phyloP scores from a whole-genome alignment of 106 monocot species.

The Apostasia shenzhenica region DNA sequence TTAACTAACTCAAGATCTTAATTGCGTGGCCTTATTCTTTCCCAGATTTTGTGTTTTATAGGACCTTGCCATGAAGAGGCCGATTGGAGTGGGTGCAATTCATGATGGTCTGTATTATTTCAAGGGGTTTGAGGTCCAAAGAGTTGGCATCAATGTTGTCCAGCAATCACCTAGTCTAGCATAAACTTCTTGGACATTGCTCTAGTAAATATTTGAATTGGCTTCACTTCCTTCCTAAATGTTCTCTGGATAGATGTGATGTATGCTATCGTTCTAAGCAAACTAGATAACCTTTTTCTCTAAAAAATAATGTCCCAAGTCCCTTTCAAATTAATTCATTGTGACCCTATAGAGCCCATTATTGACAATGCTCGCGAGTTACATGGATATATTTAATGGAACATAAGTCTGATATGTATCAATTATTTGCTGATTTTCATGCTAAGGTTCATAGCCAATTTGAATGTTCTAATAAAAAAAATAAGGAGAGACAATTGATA shows the following conservation, averaged over 20 bases:
- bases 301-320: not conserved
- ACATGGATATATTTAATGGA: slow-evolving; percentile 8
- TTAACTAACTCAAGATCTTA: slow-evolving; percentile 5
- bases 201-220: no score
- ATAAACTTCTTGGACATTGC: not conserved
- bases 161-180: not conserved
- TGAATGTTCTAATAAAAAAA: not conserved
- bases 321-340: not conserved
- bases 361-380: slow-evolving; percentile 3
- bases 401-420: slow-evolving; percentile 1
- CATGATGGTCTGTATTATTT: slow-evolving; percentile 12
- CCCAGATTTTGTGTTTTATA: slow-evolving; percentile 14
- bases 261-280: slow-evolving; percentile 5
- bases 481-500: slow-evolving; percentile 5
- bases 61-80: slow-evolving; percentile 10
- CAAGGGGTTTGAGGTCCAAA: no score
- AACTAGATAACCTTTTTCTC: slow-evolving; percentile 1
- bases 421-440: not conserved
- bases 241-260: not conserved
- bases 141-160: not conserved
- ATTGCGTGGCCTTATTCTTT: slow-evolving; percentile 4
- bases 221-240: no score
- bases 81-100: slow-evolving; percentile 9
- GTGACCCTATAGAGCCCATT: slow-evolving; percentile 9
- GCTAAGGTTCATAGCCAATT: slow-evolving; percentile 3